phyloP scores from a whole-genome alignment of 2,329 filamentous ascomycete species.

The Penicillium frequentans region DNA sequence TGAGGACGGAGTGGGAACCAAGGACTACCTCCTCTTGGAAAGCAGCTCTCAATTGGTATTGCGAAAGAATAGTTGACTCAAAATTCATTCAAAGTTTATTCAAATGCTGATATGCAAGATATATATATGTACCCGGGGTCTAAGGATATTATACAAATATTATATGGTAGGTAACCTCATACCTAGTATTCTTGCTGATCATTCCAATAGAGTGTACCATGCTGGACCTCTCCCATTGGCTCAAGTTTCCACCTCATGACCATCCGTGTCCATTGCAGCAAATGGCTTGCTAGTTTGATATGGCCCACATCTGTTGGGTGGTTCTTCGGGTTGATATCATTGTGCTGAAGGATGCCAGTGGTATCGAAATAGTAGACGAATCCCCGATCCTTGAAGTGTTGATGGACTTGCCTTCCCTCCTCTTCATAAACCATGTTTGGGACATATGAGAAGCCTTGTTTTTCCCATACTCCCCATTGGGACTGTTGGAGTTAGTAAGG shows the following conservation, averaged over 20 bases:
- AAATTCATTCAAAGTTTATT: too few species aligned
- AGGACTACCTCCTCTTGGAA: not conserved
- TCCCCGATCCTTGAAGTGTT: constrained; percentile 51
- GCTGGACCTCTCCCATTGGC: constrained; percentile 55
- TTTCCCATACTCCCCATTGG: constrained; percentile 57
- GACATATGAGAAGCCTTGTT: constrained; percentile 52
- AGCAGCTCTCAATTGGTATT: too few species aligned
- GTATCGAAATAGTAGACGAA: constrained; percentile 65
- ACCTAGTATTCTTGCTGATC: constrained; percentile 47
- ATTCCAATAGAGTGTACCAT: constrained; percentile 56
- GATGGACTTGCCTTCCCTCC: constrained; percentile 53
- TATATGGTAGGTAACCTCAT: not conserved
- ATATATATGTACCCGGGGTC: not conserved
- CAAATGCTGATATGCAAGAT: not conserved
- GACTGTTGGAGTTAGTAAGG: constrained; percentile 35
- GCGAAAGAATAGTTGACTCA: too few species aligned
- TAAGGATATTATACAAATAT: not conserved
- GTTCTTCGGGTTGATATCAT: constrained; percentile 59
- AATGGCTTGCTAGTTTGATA: constrained; percentile 61
- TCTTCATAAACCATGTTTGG: constrained; percentile 51
- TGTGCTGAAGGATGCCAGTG: constrained; percentile 61
- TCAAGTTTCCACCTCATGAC: constrained; percentile 59
- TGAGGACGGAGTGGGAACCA: not conserved
- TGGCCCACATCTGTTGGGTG: constrained; percentile 64
- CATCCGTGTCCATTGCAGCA: constrained; percentile 58